Conservation (phyloP, 768 basidiomycete genomes). For the Mycena crocata region DNA sequence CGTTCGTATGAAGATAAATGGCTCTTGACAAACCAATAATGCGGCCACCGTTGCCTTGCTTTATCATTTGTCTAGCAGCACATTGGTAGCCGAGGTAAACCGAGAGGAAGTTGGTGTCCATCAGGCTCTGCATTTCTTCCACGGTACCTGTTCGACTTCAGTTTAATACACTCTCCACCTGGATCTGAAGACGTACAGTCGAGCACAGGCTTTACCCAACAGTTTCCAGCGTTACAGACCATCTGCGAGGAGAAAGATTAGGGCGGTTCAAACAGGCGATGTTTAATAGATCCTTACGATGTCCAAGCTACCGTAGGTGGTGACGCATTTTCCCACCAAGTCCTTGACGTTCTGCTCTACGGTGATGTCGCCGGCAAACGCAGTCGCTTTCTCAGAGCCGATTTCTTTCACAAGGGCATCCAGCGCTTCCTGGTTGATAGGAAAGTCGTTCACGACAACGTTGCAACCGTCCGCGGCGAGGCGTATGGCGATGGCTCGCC, state of each 20-base stretch:
- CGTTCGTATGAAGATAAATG: neutral
- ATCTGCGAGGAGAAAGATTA: neutral
- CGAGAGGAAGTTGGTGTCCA: neutral
- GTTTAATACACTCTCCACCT: neutral
- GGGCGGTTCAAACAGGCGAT: neutral
- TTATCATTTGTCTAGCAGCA: neutral
- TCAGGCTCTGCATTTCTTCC: neutral
- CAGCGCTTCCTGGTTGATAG: neutral
- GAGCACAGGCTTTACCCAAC: neutral
- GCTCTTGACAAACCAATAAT: neutral
- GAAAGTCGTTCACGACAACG: neutral
- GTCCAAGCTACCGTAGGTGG: neutral
- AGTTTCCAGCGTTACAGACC: neutral
- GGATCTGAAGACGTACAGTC: neutral
- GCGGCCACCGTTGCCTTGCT: neutral
- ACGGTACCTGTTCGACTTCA: neutral
- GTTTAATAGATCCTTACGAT: neutral
- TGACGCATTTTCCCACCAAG: neutral
- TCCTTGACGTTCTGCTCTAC: neutral
- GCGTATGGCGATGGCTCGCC: neutral
- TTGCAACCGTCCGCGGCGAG: neutral
- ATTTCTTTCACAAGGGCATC: neutral
- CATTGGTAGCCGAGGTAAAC: neutral
- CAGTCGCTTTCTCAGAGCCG: neutral
- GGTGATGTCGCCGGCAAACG: neutral